Evolutionary conservation across 495 filamentous ascomycete genomes (phyloP), one percentile per base, ranked within the genome.

Genomic region (Penicillium bovifimosum): DNA sequence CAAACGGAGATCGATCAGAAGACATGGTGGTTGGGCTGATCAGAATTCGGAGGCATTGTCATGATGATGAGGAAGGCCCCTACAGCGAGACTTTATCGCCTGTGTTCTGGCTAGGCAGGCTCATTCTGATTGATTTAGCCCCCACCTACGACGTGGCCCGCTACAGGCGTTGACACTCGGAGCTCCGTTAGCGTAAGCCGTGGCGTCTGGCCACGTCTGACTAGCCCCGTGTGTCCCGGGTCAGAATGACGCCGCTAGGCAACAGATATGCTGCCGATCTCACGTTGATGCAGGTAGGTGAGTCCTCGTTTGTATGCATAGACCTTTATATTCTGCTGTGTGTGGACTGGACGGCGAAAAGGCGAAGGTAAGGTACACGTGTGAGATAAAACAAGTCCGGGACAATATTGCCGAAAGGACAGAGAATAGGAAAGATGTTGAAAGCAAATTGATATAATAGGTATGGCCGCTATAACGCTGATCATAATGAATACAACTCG

Each of bases 1-100:
- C 42, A 3, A 61, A 54, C 7, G 47, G 47, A 9, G 53, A 56
- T 14, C 32, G 11, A 9, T 35, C 33, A 0, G 36, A 47, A 6
- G 43, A 8, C 43, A 46, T 34, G 17, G 17, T 35, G 8, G 11
- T 24, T 3, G 38, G 32, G 9, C 16, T 8, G 40, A 42, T 28
- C 20, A 42, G 3, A 28, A 11, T 9, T 32, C 18, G 9, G 10
- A 26, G 11, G 18, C 8, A 40, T 24, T 0, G 9, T 20, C 0
- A 10, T 7, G 18, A 14, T 10, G 14, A 10, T 40, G 5, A 11
- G 24, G 4, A 2, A 39, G 36, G 14, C 20, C 36, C 1, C 6
- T 18, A 18, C 5, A 11, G 17, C 10, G 16, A 0, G 14, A 7
- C 7, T 39, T 20, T 39, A 39, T 39, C 14, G 18, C 9, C 5